Base-by-base conservation (phyloP, 164 flowering plant species). In the Protea cynaroides region DNA sequence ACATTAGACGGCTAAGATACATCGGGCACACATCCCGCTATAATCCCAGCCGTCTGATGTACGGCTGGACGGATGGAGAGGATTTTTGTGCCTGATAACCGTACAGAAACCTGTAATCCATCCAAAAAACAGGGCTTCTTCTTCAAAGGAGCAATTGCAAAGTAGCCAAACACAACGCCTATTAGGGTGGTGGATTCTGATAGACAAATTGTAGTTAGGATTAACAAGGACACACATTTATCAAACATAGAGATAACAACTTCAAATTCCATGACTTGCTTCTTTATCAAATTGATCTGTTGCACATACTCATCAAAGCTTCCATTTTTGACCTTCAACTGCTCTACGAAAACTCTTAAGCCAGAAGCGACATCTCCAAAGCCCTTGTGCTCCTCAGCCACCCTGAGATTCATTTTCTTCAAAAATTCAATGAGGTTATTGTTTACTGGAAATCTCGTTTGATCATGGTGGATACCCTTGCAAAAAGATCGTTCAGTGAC, bases 351-450 rank as follows among this genome's bases (percentile, higher is more conserved):
- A 0, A 91, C 86, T 72, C 97, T 85, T 49, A 94, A 69, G 14
- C 96, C 99, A 22, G 95, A 79, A 18, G 96, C 95, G 68, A 94
- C 79, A 68, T 89, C 97, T 3, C 96, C 98, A 56, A 83, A 83
- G 11, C 83, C 82, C 12, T 81, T 74, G 69, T 89, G 90, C 73
- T 93, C 98, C 62, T 89, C 91, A 4, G 84, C 85, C 25, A 93
- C 94, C 69, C 75, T 80, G 12, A 76, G 66, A 68, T 94, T 89
- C 96, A 94, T 94, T 75, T 83, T 89, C 83, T 86, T 93, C 78
- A 90, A 56, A 13, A 94, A 85, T 38, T 91, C 90, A 36, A 94
- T 83, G 19, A 67, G 66, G 68, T 85, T 85, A 58, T 77, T 86
- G 56, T 84, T 44, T 90, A 93, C 93, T 86, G 88, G 24, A 90